A percentile compares a stretch with the other conserved stretches of the same genome.
phyloP scores from a whole-genome alignment of 2,329 filamentous ascomycete genomes.

The Xylaria sp. region DNA sequence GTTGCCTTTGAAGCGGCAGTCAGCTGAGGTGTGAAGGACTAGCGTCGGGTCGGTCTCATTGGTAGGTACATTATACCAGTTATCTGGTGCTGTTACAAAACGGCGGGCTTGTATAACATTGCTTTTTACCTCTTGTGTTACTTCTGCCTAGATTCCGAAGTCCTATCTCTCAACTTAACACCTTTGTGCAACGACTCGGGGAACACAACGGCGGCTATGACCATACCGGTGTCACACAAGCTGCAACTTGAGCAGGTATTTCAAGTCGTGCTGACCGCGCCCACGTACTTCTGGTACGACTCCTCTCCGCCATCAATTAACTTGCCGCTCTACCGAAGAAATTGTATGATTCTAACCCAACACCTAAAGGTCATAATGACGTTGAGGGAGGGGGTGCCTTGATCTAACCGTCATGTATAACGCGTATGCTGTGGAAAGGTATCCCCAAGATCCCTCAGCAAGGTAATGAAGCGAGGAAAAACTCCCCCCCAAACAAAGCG shows the following conservation, averaged over 20 bases:
- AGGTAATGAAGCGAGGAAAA: neutral
- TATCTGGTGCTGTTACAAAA: neutral
- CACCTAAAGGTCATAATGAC: neutral
- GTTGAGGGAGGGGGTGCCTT: neutral
- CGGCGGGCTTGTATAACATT: neutral
- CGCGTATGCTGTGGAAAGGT: neutral
- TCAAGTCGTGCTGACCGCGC: conserved; percentile 1
- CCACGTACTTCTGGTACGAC: neutral
- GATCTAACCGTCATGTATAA: neutral
- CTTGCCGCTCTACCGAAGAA: neutral
- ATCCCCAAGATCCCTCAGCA: neutral
- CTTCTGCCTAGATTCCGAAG: neutral
- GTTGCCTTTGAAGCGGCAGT: neutral
- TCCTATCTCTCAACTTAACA: neutral
- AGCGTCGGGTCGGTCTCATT: neutral
- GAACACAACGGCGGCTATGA: neutral
- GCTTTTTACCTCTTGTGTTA: neutral
- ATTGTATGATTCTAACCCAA: neutral
- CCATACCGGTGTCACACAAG: neutral
- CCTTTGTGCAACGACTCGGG: conserved; percentile 3
- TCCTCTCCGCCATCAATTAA: neutral
- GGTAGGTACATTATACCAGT: neutral
- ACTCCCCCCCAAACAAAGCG: neutral
- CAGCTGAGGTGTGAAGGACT: conserved; percentile 2
- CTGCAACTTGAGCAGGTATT: neutral